phyloP scores from a whole-genome alignment of 192 early-diverging fungal genomes.

The Backusella liffmaniae region DNA sequence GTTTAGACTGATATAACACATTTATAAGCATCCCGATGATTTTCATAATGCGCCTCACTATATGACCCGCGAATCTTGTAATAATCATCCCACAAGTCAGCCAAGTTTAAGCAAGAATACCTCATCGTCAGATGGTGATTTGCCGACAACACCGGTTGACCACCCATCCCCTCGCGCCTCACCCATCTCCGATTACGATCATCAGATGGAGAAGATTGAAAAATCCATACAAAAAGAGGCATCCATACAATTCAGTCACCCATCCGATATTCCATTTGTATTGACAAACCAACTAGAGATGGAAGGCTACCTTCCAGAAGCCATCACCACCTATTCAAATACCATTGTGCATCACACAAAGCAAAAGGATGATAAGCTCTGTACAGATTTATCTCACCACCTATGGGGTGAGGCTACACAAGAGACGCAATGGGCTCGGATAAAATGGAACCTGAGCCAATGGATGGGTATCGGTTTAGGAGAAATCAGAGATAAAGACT shows the following conservation, averaged over 20 bases:
- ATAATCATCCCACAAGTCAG: background rate
- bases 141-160: background rate
- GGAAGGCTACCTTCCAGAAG: background rate
- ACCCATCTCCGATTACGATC: background rate
- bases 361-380: background rate
- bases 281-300: constrained; percentile 3
- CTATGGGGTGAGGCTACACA: background rate
- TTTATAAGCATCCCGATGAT: background rate
- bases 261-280: background rate
- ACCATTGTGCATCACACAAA: background rate
- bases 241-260: too few species aligned
- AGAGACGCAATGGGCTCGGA: background rate
- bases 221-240: background rate
- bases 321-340: background rate
- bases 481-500: background rate
- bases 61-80: background rate
- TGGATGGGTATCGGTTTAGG: constrained; percentile 1
- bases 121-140: background rate
- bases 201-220: background rate
- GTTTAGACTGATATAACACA: background rate
- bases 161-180: background rate
- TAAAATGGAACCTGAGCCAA: constrained; percentile 14
- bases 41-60: background rate
- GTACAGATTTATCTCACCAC: background rate
- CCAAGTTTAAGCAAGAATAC: background rate